Percentiles rank a stretch among this genome's conserved stretches.
These are phyloP conservation scores for Logfia minima DNA, from an alignment of 129 eudicot species.

Conservation along the genomic window DNA sequence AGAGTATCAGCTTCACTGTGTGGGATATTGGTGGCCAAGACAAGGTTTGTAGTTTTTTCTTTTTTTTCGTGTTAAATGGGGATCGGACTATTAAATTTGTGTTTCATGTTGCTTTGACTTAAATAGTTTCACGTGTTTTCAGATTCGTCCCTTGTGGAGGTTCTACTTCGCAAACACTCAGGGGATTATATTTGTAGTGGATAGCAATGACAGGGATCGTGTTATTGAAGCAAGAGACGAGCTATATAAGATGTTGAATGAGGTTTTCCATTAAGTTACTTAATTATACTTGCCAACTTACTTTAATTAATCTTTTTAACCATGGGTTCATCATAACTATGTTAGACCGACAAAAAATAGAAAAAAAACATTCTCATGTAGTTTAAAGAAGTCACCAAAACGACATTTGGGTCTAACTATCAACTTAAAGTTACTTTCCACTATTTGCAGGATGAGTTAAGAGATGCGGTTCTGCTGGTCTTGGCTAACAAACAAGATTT, in stretches of 20 bases:
- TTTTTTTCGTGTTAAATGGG: not conserved
- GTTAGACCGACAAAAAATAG: not conserved
- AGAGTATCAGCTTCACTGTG: not conserved
- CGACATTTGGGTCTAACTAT: not conserved
- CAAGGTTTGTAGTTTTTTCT: not conserved
- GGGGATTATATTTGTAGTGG: not conserved
- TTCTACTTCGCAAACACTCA: not conserved
- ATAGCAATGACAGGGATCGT: not conserved
- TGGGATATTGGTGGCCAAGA: not conserved
- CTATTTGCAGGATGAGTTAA: not conserved
- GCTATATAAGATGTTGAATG: not conserved
- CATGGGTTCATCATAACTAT: not conserved
- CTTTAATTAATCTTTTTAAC: not conserved
- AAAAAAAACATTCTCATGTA: too few relatives aligned
- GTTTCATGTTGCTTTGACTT: too few relatives aligned
- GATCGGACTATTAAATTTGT: too few relatives aligned
- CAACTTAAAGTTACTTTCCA: not conserved
- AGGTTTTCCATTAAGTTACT: not conserved
- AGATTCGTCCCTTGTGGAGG: constrained; percentile 1
- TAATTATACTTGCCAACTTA: not conserved
- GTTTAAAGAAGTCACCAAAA: not conserved
- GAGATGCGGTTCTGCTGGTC: not conserved
- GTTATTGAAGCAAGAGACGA: not conserved
- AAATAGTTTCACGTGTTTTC: not conserved
- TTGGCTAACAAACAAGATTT: not conserved